Percentiles rank a stretch among this genome's conserved stretches.
These are phyloP conservation scores for Verticillium klebahnii DNA, from an alignment of 2,329 filamentous ascomycete genomes.

Conservation along the genomic window DNA sequence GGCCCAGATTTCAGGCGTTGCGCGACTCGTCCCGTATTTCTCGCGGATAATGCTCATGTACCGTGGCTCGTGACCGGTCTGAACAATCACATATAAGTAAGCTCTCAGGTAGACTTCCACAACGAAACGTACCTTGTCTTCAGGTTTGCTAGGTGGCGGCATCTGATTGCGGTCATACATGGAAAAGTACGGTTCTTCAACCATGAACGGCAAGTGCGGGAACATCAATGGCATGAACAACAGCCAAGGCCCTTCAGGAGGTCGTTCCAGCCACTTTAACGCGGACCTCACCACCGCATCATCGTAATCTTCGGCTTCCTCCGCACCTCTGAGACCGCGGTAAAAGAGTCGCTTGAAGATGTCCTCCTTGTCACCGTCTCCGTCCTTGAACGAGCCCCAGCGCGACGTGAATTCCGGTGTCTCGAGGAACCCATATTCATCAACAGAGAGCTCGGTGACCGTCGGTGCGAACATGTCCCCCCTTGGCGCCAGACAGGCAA, in stretches of 20 bases:
- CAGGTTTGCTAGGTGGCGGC: slow-evolving; percentile 1
- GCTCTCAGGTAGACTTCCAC: background rate
- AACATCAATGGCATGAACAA: slow-evolving; percentile 38
- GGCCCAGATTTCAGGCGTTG: slow-evolving; percentile 34
- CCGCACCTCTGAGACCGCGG: slow-evolving; percentile 29
- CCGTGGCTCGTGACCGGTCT: slow-evolving; percentile 36
- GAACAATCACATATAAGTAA: background rate
- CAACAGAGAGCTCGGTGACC: slow-evolving; percentile 37
- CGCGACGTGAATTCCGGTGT: slow-evolving; percentile 19
- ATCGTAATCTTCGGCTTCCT: slow-evolving; percentile 37
- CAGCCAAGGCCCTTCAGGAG: slow-evolving; percentile 35
- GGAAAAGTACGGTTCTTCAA: slow-evolving; percentile 42
- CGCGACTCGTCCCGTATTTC: slow-evolving; percentile 31
- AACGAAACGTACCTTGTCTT: slow-evolving; percentile 5
- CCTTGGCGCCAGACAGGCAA: slow-evolving; percentile 37
- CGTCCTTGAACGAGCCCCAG: slow-evolving; percentile 4
- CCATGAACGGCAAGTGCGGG: slow-evolving; percentile 40
- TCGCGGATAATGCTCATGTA: slow-evolving; percentile 35
- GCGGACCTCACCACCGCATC: slow-evolving; percentile 35
- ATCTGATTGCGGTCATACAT: slow-evolving; percentile 33
- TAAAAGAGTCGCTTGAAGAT: slow-evolving; percentile 37
- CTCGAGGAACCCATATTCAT: slow-evolving; percentile 40
- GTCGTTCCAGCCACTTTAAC: slow-evolving; percentile 36
- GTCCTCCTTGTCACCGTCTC: slow-evolving; percentile 15
- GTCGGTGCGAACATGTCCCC: slow-evolving; percentile 37